A percentile compares a stretch with the other conserved stretches of the same genome.
Evolutionary conservation across 129 eudicot species (phyloP).

Genomic region (Flaveria linearis): DNA sequence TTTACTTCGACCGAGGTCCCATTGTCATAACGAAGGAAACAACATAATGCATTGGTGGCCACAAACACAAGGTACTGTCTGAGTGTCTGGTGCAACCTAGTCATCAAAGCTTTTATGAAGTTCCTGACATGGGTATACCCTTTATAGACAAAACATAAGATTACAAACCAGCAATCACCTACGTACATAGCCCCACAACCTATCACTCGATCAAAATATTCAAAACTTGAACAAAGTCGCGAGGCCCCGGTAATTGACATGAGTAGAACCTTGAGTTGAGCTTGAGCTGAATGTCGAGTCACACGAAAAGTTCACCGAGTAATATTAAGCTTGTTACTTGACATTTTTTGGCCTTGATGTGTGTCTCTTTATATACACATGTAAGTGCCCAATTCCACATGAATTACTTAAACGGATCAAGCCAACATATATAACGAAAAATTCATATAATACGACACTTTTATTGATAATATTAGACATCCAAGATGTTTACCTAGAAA

Average conservation of each 20-base stretch:
- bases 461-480: too few species aligned
- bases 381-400: too few species aligned
- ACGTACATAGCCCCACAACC: conserved; percentile 12
- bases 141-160: conserved; percentile 1
- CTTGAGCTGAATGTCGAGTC: background rate
- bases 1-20: background rate
- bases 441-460: too few species aligned
- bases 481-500: too few species aligned
- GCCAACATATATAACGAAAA: too few species aligned
- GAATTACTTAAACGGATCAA: too few species aligned
- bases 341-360: too few species aligned
- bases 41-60: conserved; percentile 22
- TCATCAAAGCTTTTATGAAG: conserved; percentile 23
- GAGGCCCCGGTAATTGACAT: background rate
- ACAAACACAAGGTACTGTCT: conserved; percentile 21
- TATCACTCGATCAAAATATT: background rate
- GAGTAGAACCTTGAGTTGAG: background rate
- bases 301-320: too few species aligned
- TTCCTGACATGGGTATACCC: conserved; percentile 15
- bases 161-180: conserved; percentile 12
- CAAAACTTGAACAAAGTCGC: background rate
- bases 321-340: too few species aligned
- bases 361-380: too few species aligned
- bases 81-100: conserved; percentile 23
- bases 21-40: background rate